These are phyloP conservation scores for Fragosphaeria purpurea DNA, from an alignment of 2,329 filamentous ascomycete genomes.

Conservation along the genomic window DNA sequence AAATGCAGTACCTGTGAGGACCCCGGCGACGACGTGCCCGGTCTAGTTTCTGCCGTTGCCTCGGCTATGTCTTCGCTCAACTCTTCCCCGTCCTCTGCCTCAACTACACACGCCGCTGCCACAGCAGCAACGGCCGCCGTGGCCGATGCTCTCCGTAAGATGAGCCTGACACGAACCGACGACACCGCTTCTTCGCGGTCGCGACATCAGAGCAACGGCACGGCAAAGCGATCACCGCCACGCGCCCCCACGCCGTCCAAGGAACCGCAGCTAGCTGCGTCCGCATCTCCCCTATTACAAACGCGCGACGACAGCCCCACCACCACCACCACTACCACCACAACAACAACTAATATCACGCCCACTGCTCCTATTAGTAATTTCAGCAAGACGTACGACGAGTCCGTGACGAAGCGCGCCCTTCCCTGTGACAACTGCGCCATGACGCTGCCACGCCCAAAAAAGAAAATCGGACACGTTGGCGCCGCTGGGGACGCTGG, in stretches of 20 bases:
- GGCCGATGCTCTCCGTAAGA: slow-evolving; percentile 36
- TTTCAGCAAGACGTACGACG: slow-evolving; percentile 54
- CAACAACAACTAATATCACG: too few species aligned
- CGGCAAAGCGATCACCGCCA: background rate
- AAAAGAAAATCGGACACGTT: slow-evolving; percentile 15
- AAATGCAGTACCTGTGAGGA: slow-evolving; percentile 52
- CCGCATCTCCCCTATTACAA: background rate
- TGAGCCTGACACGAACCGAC: slow-evolving; percentile 28
- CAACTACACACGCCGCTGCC: slow-evolving; percentile 22
- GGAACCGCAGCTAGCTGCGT: slow-evolving; percentile 1
- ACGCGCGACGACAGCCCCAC: background rate
- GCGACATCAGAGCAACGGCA: slow-evolving; percentile 2
- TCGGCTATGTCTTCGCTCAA: slow-evolving; percentile 24
- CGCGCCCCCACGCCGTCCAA: background rate
- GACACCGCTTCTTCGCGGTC: background rate
- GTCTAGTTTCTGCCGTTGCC: slow-evolving; percentile 22
- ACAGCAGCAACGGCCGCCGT: slow-evolving; percentile 25
- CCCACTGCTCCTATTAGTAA: slow-evolving; percentile 7
- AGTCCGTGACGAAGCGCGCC: slow-evolving; percentile 53
- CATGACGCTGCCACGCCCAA: slow-evolving; percentile 49
- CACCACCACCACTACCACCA: too few species aligned
- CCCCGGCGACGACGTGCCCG: slow-evolving; percentile 20
- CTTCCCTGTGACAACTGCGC: slow-evolving; percentile 60
- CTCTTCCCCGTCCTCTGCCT: slow-evolving; percentile 15
- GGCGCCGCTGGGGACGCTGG: slow-evolving; percentile 7